phyloP scores from a whole-genome alignment of 768 basidiomycete species.

The Tricholoma flavovirens region DNA sequence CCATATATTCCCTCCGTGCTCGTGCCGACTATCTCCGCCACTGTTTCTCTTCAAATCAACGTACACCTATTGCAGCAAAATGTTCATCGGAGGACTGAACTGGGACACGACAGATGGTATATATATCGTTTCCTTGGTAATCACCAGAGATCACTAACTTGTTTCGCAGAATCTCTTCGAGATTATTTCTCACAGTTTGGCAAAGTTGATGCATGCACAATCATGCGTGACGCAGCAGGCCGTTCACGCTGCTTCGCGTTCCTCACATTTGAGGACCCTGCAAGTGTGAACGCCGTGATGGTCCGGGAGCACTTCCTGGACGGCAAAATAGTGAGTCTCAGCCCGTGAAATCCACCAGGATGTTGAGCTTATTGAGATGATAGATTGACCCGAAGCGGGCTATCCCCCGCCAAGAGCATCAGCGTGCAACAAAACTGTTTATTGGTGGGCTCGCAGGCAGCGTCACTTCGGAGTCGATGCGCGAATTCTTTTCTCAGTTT shows the following conservation, averaged over 20 bases:
- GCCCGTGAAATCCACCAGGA: not conserved
- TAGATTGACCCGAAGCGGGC: slow-evolving; percentile 99
- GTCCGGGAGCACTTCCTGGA: slow-evolving; percentile 91
- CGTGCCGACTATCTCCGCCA: slow-evolving; percentile 13
- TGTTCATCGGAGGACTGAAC: slow-evolving; percentile 99
- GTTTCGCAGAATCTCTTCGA: slow-evolving; percentile 58
- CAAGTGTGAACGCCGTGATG: slow-evolving; percentile 94
- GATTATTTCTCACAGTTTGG: slow-evolving; percentile 96
- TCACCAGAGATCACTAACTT: slow-evolving; percentile 34
- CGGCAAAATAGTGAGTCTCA: slow-evolving; percentile 84
- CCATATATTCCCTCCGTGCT: slow-evolving; percentile 29
- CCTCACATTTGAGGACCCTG: slow-evolving; percentile 89
- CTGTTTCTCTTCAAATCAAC: slow-evolving; percentile 11
- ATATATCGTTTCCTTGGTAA: slow-evolving; percentile 35
- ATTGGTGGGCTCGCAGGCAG: slow-evolving; percentile 90
- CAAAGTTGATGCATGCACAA: slow-evolving; percentile 94
- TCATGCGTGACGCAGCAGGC: slow-evolving; percentile 96
- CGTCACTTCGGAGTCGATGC: slow-evolving; percentile 92
- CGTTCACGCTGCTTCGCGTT: slow-evolving; percentile 97
- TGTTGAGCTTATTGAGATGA: not conserved
- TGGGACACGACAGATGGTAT: slow-evolving; percentile 99
- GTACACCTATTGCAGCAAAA: slow-evolving; percentile 65
- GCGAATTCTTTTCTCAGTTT: slow-evolving; percentile 88
- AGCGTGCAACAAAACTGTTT: slow-evolving; percentile 89
- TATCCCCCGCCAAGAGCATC: slow-evolving; percentile 93